Evolutionary conservation across 345 rosid species (phyloP).

Genomic region (Microthlaspi erraticum): DNA sequence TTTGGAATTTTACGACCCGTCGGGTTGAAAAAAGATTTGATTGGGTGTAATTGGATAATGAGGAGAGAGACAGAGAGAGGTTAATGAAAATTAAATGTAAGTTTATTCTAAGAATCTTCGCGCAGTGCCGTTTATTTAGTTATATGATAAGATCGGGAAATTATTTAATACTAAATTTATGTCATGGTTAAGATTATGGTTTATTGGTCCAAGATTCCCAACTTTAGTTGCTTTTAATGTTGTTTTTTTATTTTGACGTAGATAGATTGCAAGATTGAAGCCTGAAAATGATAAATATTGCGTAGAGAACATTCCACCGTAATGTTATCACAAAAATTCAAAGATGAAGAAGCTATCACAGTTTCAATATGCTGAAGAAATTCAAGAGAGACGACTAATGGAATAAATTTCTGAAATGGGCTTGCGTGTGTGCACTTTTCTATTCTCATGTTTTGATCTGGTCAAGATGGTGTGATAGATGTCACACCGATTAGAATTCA

Average conservation of each 20-base stretch:
- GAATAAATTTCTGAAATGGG: not conserved
- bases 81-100: slow-evolving; percentile 13
- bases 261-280: slow-evolving; percentile 9
- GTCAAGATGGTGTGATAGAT: slow-evolving; percentile 20
- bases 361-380: too few relatives aligned
- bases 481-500: slow-evolving; percentile 9
- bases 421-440: not conserved
- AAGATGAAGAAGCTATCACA: too few relatives aligned
- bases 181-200: slow-evolving; percentile 5
- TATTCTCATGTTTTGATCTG: not conserved
- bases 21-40: slow-evolving; percentile 42
- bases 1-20: slow-evolving; percentile 44
- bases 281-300: not conserved
- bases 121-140: slow-evolving; percentile 11
- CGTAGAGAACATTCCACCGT: not conserved
- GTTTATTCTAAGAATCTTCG: slow-evolving; percentile 42
- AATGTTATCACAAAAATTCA: not conserved
- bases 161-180: not conserved
- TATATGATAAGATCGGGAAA: slow-evolving; percentile 35
- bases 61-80: slow-evolving; percentile 28
- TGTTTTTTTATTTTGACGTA: not conserved
- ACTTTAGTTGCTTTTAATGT: not conserved
- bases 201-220: slow-evolving; percentile 2
- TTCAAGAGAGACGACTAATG: too few relatives aligned
- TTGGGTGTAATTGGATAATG: slow-evolving; percentile 41